Percentiles rank a stretch among this genome's conserved stretches.
Conservation (phyloP, 345 rosid genomes). For the Jatropha curcas region DNA sequence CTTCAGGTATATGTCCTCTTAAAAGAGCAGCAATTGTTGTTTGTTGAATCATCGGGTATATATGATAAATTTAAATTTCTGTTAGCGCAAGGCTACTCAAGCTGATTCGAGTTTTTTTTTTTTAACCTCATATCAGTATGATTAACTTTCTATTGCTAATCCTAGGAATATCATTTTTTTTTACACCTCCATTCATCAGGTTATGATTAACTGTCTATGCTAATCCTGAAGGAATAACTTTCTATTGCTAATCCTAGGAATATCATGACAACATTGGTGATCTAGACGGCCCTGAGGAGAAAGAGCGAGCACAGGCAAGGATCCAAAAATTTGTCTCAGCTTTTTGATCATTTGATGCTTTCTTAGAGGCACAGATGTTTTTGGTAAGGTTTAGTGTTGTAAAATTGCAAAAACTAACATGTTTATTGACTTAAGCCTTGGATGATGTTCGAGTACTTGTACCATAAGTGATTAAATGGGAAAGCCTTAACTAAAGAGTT, state of each 20-base stretch:
- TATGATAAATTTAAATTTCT: neutral
- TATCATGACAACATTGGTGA: constrained; percentile 95
- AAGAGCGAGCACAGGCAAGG: constrained; percentile 75
- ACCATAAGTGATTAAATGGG: neutral
- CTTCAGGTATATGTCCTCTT: constrained; percentile 61
- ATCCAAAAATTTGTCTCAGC: constrained; percentile 72
- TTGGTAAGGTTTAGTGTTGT: neutral
- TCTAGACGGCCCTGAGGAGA: constrained; percentile 90
- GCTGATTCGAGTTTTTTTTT: too few species aligned
- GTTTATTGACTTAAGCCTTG: neutral
- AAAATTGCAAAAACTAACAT: neutral
- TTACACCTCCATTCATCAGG: too few species aligned
- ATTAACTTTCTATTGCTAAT: neutral
- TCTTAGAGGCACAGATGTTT: neutral
- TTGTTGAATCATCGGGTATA: neutral
- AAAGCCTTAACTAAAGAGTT: neutral
- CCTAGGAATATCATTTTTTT: constrained; percentile 72
- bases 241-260: constrained; percentile 51
- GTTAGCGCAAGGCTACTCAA: neutral
- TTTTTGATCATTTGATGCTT: constrained; percentile 35
- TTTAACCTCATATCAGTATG: too few species aligned
- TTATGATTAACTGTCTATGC: neutral
- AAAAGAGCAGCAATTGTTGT: constrained; percentile 1
- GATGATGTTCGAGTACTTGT: neutral
- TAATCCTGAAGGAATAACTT: too few species aligned